Percentiles rank a stretch among this genome's conserved stretches.
Evolutionary conservation across 306 rosid genomes (phyloP).

Genomic region (Prunus campanulata): DNA sequence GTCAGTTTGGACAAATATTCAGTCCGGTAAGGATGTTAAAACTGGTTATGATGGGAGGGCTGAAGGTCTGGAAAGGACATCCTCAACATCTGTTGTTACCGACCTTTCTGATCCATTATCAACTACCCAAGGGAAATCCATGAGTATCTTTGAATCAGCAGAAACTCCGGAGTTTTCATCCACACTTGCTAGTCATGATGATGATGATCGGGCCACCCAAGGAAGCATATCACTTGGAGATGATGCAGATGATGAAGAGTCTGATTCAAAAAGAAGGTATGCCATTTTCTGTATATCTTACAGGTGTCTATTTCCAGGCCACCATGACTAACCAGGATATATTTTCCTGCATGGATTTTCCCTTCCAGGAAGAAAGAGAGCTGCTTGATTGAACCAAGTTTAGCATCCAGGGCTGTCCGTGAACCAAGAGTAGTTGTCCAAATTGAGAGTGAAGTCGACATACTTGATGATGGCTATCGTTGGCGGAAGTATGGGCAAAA

Average conservation of each 20-base stretch:
- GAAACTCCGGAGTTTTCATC: constrained; percentile 73
- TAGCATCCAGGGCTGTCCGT: constrained; percentile 59
- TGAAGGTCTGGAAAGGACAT: constrained; percentile 61
- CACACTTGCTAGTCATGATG: constrained; percentile 51
- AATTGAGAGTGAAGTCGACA: constrained; percentile 73
- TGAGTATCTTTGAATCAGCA: constrained; percentile 41
- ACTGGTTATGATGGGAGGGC: constrained; percentile 43
- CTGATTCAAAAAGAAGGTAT: constrained; percentile 75
- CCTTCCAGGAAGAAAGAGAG: constrained; percentile 62
- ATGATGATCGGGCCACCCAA: constrained; percentile 52
- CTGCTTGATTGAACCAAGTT: constrained; percentile 43
- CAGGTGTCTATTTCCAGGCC: constrained; percentile 5
- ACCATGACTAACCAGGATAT: background rate
- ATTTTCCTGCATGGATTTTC: constrained; percentile 22
- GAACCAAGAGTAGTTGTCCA: constrained; percentile 86
- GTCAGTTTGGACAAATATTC: constrained; percentile 49
- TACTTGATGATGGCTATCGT: constrained; percentile 92
- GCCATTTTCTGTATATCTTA: background rate
- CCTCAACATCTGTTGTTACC: constrained; percentile 54
- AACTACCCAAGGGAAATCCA: constrained; percentile 41
- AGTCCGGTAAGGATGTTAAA: constrained; percentile 38
- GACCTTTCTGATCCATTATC: constrained; percentile 59
- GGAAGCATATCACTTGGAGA: constrained; percentile 43
- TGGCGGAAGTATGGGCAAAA: constrained; percentile 96
- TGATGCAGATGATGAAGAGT: constrained; percentile 55